phyloP scores from a whole-genome alignment of 2,329 filamentous ascomycete species.

The Xylariaceae sp. region DNA sequence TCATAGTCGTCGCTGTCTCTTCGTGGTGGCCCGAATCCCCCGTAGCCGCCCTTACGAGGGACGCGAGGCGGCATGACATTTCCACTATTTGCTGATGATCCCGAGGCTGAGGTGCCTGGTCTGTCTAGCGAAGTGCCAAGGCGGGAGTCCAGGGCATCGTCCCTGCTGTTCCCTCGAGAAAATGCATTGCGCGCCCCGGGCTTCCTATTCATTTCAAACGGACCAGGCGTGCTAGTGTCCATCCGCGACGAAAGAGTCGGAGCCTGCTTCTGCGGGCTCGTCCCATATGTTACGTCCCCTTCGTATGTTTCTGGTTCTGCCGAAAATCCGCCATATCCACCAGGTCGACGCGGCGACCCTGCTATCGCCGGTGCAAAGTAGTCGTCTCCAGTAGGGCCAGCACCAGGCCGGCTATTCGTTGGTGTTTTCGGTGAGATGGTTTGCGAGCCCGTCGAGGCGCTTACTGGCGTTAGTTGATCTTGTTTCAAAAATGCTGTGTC shows the following conservation, averaged over 20 bases:
- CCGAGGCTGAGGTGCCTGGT: conserved; percentile 26
- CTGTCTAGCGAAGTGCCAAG: conserved; percentile 19
- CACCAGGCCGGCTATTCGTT: conserved; percentile 39
- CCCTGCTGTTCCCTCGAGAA: conserved; percentile 24
- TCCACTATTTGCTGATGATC: conserved; percentile 26
- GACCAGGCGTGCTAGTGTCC: conserved; percentile 62
- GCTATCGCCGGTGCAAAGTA: conserved; percentile 44
- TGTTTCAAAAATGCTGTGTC: conserved; percentile 51
- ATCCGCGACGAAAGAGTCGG: conserved; percentile 54
- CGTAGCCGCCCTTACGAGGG: conserved; percentile 51
- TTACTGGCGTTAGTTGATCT: conserved; percentile 60
- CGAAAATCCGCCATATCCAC: conserved; percentile 46
- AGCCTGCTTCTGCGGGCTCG: conserved; percentile 41
- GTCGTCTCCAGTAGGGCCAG: conserved; percentile 39
- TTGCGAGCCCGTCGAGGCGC: conserved; percentile 54
- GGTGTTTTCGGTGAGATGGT: conserved; percentile 61
- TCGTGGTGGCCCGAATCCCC: conserved; percentile 49
- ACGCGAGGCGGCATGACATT: conserved; percentile 33
- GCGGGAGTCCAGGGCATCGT: conserved; percentile 14
- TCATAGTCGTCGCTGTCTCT: conserved; percentile 33
- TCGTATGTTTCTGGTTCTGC: conserved; percentile 33
- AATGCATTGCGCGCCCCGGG: conserved; percentile 29
- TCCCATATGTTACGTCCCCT: conserved; percentile 38
- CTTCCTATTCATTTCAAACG: conserved; percentile 51
- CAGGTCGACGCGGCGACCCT: conserved; percentile 38